Evolutionary conservation across 257 asterid genomes (phyloP), one percentile per base, ranked within the genome.

Genomic region (Lycium ferocissimum): DNA sequence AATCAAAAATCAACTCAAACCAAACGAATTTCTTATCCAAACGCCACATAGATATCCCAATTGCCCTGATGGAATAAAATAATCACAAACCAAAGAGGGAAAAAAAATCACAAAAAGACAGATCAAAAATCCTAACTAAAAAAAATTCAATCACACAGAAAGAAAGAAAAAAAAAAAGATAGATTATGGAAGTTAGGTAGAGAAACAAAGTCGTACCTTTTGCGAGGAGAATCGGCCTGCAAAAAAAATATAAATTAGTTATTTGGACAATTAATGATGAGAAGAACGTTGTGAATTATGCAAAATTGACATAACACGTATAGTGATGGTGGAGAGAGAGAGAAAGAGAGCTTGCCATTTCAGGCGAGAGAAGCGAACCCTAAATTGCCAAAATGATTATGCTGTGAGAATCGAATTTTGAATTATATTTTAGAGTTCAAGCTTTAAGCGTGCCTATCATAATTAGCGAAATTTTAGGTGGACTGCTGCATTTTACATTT

Each of bases 151-250:
- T 47, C 4, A 47, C 6, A 47, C n/a, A 72, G 80, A 47, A 73
- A 73, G 18, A 18, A 61, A 59, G 1, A 3, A 62, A 22, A 35
- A 0, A 33, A n/a, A n/a, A n/a, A n/a, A n/a, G n/a, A n/a, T n/a
- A n/a, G n/a, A n/a, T n/a, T n/a, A n/a, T n/a, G n/a, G n/a, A n/a
- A n/a, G n/a, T n/a, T n/a, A n/a, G n/a, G n/a, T n/a, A n/a, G n/a
- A n/a, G n/a, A n/a, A n/a, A n/a, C n/a, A n/a, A n/a, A n/a, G n/a
- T 13, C 18, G 6, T 67, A 83, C 85, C 85, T 67, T 83, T 51
- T 67, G 20, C 69, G 85, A 17, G 85, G 80, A 67, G 85, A 83
- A 83, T 83, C 85, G 53, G 80, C 85, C 85, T 83, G 85, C 80
- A 22, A 83, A 20, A 83, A 20, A 18, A 20, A 80, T 43, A 67